Evolutionary conservation across 202 grass and related monocot genomes (phyloP), one percentile per base, ranked within the genome.

Genomic region (Musa balbisiana): DNA sequence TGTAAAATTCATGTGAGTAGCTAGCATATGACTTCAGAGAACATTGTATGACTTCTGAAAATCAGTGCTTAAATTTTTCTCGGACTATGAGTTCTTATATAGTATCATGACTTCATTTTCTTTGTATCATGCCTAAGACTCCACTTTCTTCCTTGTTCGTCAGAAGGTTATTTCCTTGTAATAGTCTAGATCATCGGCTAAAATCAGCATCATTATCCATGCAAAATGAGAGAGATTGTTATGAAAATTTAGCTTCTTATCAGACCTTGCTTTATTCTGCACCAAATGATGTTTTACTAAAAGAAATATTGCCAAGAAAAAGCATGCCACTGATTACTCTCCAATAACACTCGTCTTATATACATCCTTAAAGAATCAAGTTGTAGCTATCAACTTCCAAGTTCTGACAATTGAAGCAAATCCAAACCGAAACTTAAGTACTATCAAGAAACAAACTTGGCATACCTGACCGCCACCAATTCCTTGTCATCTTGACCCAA

Each of bases 391-490:
- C 58, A n/a, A 3, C 15, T 67, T 50, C 67, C 50, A 49, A 49
- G 17, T 43, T 43, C 33, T 43, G 19, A n/a, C 16, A 51, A 15
- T 11, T 43, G 33, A 43, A 69, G 29, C 23, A 69, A 50, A 15
- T 50, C 5, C 15, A 69, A 19, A 51, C 20, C 2, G 16, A 67
- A 55, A 70, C 53, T 67, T 15, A 67, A 62, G 21, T 0, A 22
- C 23, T 62, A 76, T 33, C 2, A 76, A 76, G 63, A 21, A 65
- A 76, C 22, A 25, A 55, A 3, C 22, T 9, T 55, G 16, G 17
- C 20, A 80, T 83, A 93, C 94, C 94, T 91, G 83, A 83, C 63
- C 60, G 69, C 79, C 53, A 82, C 51, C 81, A 82, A 51, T 12
- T 76, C 62, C 9, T 67, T 70, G 49, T 81, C 62, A 69, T 98